These are phyloP conservation scores for Paracorniculantispora psalliotae DNA, from an alignment of 2,329 filamentous ascomycete species.

Conservation along the genomic window DNA sequence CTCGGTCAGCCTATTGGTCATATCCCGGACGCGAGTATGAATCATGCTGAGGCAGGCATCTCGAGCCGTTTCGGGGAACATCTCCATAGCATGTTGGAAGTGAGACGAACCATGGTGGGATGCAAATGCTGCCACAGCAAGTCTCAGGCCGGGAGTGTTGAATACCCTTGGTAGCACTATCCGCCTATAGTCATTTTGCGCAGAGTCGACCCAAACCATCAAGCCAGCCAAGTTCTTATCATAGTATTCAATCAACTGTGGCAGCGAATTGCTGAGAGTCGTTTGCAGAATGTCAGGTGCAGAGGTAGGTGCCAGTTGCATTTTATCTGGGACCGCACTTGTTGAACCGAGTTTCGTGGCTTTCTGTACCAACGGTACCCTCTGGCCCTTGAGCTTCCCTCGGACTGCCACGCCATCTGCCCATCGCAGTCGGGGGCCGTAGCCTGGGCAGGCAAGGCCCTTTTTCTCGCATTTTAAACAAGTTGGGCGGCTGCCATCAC, in stretches of 20 bases:
- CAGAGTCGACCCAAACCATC: conserved; percentile 29
- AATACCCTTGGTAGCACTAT: conserved; percentile 23
- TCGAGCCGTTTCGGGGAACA: conserved; percentile 24
- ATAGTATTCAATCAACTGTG: conserved; percentile 25
- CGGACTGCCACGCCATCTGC: conserved; percentile 24
- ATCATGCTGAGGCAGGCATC: conserved; percentile 25
- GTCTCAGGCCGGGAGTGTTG: conserved; percentile 22
- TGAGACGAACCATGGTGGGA: conserved; percentile 24
- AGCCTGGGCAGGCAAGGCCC: conserved; percentile 24
- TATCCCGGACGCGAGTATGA: conserved; percentile 20
- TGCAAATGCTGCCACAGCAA: conserved; percentile 26
- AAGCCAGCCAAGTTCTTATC: conserved; percentile 25
- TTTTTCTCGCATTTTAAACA: conserved; percentile 27
- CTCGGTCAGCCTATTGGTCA: conserved; percentile 21
- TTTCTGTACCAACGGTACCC: conserved; percentile 15
- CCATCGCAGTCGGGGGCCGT: conserved; percentile 24
- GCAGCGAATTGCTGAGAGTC: conserved; percentile 15
- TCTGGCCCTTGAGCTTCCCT: conserved; percentile 21
- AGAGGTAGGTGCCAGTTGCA: background rate
- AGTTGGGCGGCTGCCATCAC: conserved; percentile 22
- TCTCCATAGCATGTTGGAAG: conserved; percentile 18
- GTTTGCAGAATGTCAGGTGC: conserved; percentile 7
- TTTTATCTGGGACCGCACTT: background rate
- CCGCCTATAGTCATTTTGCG: conserved; percentile 25
- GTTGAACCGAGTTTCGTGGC: background rate